Evolutionary conservation across 225 moss, liverwort and hornwort species (phyloP), one percentile per base, ranked within the genome.

Genomic region (Polytrichum commune): DNA sequence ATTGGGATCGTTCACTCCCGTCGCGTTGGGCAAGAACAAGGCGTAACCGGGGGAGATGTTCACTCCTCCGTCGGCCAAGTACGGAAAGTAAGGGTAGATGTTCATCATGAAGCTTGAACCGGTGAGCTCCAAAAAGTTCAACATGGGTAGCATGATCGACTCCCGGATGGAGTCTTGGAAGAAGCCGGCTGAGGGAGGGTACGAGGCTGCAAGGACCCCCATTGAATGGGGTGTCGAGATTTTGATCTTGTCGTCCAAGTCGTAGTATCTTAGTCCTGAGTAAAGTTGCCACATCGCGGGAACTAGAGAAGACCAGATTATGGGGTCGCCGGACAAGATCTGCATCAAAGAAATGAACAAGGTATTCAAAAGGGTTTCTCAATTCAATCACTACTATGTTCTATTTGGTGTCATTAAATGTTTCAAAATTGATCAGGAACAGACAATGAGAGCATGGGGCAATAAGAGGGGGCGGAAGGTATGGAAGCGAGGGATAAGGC

Each of bases 241-340:
- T 73, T 90, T 93, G 63, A 93, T 90, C 3, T 56, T 62, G 53
- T 71, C 60, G 8, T 88, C 58, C 18, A 96, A 57, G 9, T 76
- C 33, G 71, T 91, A 83, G 28, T 73, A 16, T 8, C 63, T 20
- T 20, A 95, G 92, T 0, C 90, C 92, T 0, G 83, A 61, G 54
- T 95, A 88, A 35, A 95, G 67, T 9, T 91, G 84, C 78, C 74
- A 78, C 92, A 95, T 95, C 1, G 95, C 92, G 5, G 95, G 95
- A 2, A 95, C 87, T 0, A 95, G 84, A 8, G 89, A 79, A 7
- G 90, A 83, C 95, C 95, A 95, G 18, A 87, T 81, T 46, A 78
- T 65, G 0, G 79, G 74, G 4, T 81, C 69, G 0, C 84, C 79
- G 9, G 76, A 74, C 4, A 87, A 56, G 6, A 87, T 81, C 74